Evolutionary conservation across 2,329 filamentous ascomycete species (phyloP), one percentile per base, ranked within the genome.

Genomic region (Verticillium nonalfalfae): DNA sequence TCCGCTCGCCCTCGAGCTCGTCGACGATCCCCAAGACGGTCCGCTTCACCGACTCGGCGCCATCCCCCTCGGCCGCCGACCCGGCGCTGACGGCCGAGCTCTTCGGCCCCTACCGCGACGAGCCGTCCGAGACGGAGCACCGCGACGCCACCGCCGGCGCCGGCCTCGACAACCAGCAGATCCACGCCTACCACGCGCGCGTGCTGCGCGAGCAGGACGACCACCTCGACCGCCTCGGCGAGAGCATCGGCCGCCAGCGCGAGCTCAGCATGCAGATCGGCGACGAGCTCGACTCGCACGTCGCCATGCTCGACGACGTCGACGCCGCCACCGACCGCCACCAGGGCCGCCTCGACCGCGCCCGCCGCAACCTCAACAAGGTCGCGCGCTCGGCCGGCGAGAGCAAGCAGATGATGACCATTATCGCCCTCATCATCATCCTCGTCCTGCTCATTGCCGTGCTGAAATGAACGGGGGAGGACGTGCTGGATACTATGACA

Each of bases 261-360:
- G 91, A 98, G 78, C 81, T 99, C 64, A 93, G 90, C 72, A 96
- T 97, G 79, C 91, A 95, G 78, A 98, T 99, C 70, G 94, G 95
- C 35, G 91, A 97, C 73, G 95, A 99, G 80, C 82, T 99, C 39
- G 95, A 98, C 69, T 89, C 87, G 67, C 95, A 99, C 70, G 90
- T 96, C 40, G 83, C 89, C 68, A 81, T 99, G 80, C 81, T 99
- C 35, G 94, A 97, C 73, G 94, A 97, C 69, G 87, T 96, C 55
- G 95, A 98, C 71, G 84, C 84, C 55, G 84, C 89, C 21, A 90
- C 93, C 7, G 93, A 97, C 73, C 80, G 93, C 62, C 93, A 98
- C 76, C 85, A 89, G 73, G 81, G 80, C 33, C 86, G 90, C 58
- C 79, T 99, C 59, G 86, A 93, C 66, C 81, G 91, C 10, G 95